Percentiles rank a stretch among this genome's conserved stretches.
These are phyloP conservation scores for Metschnikowia hibisci DNA, from an alignment of 805 yeast species.

Conservation along the genomic window DNA sequence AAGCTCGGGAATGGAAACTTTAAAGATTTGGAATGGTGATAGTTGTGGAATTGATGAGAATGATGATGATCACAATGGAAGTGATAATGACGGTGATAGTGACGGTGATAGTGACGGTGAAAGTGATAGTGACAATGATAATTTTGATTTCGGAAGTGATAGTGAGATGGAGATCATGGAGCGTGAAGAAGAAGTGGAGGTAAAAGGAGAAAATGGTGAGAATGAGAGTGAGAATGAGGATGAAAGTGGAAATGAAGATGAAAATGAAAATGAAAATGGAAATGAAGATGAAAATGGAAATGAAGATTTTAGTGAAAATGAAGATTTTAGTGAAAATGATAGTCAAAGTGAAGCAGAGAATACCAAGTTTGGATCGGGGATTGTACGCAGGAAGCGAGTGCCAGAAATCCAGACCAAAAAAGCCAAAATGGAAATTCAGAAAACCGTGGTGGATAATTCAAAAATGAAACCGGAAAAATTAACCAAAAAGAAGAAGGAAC, in stretches of 20 bases:
- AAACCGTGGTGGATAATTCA: not conserved
- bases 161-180: constrained; percentile 21
- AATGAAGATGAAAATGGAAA: not conserved
- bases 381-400: not conserved
- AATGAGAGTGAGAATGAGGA: not conserved
- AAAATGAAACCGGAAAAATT: constrained; percentile 12
- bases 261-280: not conserved
- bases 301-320: not conserved
- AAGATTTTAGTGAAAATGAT: not conserved
- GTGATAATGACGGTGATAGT: constrained; percentile 3
- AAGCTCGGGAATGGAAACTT: constrained; percentile 77
- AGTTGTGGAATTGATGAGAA: constrained; percentile 15
- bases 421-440: not conserved
- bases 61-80: constrained; percentile 23
- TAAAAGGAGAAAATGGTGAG: constrained; percentile 10
- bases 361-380: not conserved
- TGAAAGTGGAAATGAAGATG: not conserved
- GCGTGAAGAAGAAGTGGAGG: constrained; percentile 10
- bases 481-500: constrained; percentile 33
- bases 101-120: constrained; percentile 6
- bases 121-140: not conserved
- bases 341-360: too few species aligned
- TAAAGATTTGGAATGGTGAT: constrained; percentile 61
- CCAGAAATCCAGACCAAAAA: not conserved
- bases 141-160: too few species aligned